A percentile compares a stretch with the other conserved stretches of the same genome.
These are phyloP conservation scores for Phaeophleospora eucalypticola DNA, from an alignment of 2,329 filamentous ascomycete genomes.

Conservation along the genomic window DNA sequence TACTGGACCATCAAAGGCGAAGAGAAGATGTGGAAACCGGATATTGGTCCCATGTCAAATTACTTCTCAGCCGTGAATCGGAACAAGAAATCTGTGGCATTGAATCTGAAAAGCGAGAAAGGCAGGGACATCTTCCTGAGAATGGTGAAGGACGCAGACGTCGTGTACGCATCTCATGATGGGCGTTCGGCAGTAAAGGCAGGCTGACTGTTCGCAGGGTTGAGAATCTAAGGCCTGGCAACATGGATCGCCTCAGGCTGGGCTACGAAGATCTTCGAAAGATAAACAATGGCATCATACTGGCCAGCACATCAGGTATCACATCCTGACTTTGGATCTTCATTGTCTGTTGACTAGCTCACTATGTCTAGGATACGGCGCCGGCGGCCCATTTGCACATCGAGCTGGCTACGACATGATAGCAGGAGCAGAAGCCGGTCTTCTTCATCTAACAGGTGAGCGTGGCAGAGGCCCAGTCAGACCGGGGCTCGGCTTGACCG, in stretches of 20 bases:
- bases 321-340: too few species aligned
- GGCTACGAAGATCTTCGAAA: constrained; percentile 38
- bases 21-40: constrained; percentile 24
- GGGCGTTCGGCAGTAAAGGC: too few species aligned
- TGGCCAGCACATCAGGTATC: constrained; percentile 39
- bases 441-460: constrained; percentile 45
- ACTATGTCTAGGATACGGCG: constrained; percentile 42
- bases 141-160: constrained; percentile 37
- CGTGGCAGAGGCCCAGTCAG: constrained; percentile 38
- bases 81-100: constrained; percentile 42
- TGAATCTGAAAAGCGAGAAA: constrained; percentile 39
- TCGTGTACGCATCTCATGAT: constrained; percentile 28
- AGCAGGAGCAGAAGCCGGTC: constrained; percentile 41
- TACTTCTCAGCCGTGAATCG: constrained; percentile 46
- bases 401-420: constrained; percentile 47
- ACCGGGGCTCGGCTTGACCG: constrained; percentile 42
- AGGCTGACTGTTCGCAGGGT: constrained; percentile 16
- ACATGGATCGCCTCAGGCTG: constrained; percentile 39
- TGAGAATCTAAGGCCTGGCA: constrained; percentile 45
- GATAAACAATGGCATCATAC: constrained; percentile 40
- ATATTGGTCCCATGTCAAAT: constrained; percentile 22
- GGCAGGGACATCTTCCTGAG: constrained; percentile 33
- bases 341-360: too few species aligned
- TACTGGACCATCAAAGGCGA: constrained; percentile 26
- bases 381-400: constrained; percentile 39